Percentiles rank a stretch among this genome's conserved stretches.
Conservation (phyloP, 352 stramenopile genomes). For the Globisporangium spiculum region DNA sequence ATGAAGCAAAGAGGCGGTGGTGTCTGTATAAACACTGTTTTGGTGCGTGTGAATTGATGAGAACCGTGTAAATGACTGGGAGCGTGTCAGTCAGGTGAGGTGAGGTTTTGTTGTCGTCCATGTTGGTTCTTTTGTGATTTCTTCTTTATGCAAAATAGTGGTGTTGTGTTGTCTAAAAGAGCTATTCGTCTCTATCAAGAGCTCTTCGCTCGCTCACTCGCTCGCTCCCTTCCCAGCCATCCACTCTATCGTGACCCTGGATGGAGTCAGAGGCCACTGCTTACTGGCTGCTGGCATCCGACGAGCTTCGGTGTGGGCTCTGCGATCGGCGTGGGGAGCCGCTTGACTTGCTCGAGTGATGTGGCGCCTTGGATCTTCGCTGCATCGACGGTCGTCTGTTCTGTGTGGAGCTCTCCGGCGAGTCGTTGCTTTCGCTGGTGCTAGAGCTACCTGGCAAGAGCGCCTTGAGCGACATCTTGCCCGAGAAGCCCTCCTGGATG, state of each 20-base stretch:
- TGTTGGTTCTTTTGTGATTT: slow-evolving; percentile 3
- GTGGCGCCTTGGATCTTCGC: slow-evolving; percentile 18
- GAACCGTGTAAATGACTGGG: neutral
- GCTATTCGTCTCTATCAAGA: neutral
- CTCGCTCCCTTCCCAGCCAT: neutral
- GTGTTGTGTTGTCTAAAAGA: slow-evolving; percentile 7
- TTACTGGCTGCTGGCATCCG: slow-evolving; percentile 6
- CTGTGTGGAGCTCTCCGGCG: neutral
- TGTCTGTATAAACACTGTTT: slow-evolving; percentile 1
- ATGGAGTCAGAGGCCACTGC: neutral
- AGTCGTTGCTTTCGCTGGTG: neutral
- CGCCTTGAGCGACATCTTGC: slow-evolving; percentile 83
- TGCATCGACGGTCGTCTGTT: slow-evolving; percentile 34
- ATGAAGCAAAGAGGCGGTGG: neutral
- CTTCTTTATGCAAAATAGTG: slow-evolving; percentile 6
- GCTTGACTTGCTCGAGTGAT: slow-evolving; percentile 10
- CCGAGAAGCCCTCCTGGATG: slow-evolving; percentile 69
- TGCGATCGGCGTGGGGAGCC: slow-evolving; percentile 12
- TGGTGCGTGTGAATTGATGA: slow-evolving; percentile 3
- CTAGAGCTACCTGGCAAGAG: slow-evolving; percentile 14
- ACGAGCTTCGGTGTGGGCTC: slow-evolving; percentile 13
- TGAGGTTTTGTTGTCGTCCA: slow-evolving; percentile 4
- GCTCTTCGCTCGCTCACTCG: neutral
- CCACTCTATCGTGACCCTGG: neutral
- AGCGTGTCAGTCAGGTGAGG: neutral